Conservation (phyloP, 169 alveolate species). For the Plasmodium adleri region DNA sequence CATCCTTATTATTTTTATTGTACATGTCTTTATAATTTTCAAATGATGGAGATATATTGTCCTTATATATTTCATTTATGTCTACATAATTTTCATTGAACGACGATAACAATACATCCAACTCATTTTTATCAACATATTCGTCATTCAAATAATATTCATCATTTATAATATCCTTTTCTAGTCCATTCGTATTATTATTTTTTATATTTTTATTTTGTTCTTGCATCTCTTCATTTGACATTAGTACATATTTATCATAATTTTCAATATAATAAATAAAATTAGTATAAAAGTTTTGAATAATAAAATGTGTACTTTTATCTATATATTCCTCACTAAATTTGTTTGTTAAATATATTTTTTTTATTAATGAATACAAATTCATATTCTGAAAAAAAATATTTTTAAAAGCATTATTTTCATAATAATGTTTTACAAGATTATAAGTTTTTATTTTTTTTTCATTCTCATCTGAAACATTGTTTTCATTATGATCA, state of each 20-base stretch:
- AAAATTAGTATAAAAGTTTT: conserved; percentile 30
- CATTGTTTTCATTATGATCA: background rate
- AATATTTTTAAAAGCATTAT: conserved; percentile 24
- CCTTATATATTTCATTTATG: too few relatives aligned
- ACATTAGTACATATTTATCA: background rate
- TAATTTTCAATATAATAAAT: conserved; percentile 12
- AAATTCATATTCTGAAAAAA: conserved; percentile 54
- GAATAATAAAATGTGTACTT: conserved; percentile 7
- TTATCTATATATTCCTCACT: conserved; percentile 13
- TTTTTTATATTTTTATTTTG: conserved; percentile 1
- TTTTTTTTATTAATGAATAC: conserved; percentile 38
- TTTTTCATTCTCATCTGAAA: background rate
- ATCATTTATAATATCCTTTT: background rate
- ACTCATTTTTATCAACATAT: conserved; percentile 1
- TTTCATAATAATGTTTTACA: conserved; percentile 41
- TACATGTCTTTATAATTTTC: background rate
- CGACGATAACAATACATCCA: background rate
- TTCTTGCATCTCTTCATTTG: too few relatives aligned
- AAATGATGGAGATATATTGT: too few relatives aligned
- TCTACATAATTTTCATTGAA: too few relatives aligned
- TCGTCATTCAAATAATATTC: background rate
- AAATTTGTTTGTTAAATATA: conserved; percentile 14
- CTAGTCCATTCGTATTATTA: background rate
- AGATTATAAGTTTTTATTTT: background rate
- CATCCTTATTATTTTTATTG: background rate